Evolutionary conservation across 1,139 yeast genomes (phyloP).

Genomic region (Lodderomyces beijingensis): DNA sequence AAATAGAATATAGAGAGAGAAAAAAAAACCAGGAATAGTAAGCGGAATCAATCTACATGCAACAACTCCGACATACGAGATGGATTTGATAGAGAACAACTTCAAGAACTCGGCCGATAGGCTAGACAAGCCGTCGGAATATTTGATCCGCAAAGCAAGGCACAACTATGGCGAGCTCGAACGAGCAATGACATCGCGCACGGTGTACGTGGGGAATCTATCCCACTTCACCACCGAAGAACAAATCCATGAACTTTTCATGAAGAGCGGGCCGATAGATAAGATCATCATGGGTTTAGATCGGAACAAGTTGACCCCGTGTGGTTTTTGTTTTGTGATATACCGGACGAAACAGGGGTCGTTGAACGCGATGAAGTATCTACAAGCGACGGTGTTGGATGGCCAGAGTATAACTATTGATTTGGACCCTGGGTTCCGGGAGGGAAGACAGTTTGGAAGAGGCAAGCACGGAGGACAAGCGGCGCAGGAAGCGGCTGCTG

Average conservation of each 20-base stretch:
- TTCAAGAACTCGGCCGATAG: slow-evolving; percentile 54
- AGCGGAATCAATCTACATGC: not conserved
- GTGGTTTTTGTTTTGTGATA: slow-evolving; percentile 92
- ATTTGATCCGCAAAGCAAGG: slow-evolving; percentile 70
- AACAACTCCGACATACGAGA: too few relatives aligned
- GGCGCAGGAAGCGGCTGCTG: slow-evolving; percentile 32
- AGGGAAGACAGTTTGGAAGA: slow-evolving; percentile 92
- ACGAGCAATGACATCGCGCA: slow-evolving; percentile 59
- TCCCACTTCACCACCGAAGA: slow-evolving; percentile 91
- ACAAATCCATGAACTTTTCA: slow-evolving; percentile 80
- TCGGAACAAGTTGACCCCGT: slow-evolving; percentile 82
- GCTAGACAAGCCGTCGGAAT: slow-evolving; percentile 73
- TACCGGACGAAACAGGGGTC: slow-evolving; percentile 67
- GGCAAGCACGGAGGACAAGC: slow-evolving; percentile 89
- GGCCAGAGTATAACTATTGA: slow-evolving; percentile 78
- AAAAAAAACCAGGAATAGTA: not conserved
- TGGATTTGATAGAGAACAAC: slow-evolving; percentile 56
- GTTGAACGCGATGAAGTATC: slow-evolving; percentile 72
- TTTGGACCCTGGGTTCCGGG: slow-evolving; percentile 90
- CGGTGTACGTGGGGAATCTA: slow-evolving; percentile 81
- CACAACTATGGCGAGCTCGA: slow-evolving; percentile 55
- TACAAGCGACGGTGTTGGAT: slow-evolving; percentile 77
- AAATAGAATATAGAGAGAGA: not conserved
- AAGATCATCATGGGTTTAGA: slow-evolving; percentile 92
- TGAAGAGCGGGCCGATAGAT: slow-evolving; percentile 72